Evolutionary conservation across 371 early-diverging fungal genomes (phyloP), one percentile per base, ranked within the genome.

Genomic region (Mortierella sp.): DNA sequence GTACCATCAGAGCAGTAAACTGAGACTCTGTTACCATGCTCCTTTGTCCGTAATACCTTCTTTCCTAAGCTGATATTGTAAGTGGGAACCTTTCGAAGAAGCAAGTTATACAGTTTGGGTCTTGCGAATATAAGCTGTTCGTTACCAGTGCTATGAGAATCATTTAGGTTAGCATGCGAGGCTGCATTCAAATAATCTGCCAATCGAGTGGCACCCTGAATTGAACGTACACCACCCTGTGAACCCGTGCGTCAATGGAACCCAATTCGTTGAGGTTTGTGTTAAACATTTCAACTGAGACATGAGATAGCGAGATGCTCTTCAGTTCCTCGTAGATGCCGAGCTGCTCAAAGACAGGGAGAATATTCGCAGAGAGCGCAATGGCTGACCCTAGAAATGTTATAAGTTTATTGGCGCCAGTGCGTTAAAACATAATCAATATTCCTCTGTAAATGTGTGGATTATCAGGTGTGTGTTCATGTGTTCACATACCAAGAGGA

Each of bases 1-100:
- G 65, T 39, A 11, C 24, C 32, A 20, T 75, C 75, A 20, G 60
- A 30, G 43, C 75, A 75, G 8, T 43, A 37, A 32, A 75, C 40
- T 11, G 45, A 3, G 24, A 75, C 75, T 1, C 39, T 43, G 10
- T 61, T 22, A 2, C 63, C 52, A 1, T 63, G 28, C 18, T 74
- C 59, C 3, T 22, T n/a, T 0, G 59, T 43, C 0, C 51, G 37
- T 16, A 73, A 43, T 4, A 73, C 37, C 28, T 55, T 55, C 28
- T 73, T 73, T 45, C 49, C 32, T 3, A 57, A 5, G 5, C 4
- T 49, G 73, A 73, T 67, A 32, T 49, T 55, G 0, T 67, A n/a
- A 0, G 26, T 5, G 0, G 73, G 68, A 10, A 73, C 26, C 3
- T 22, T 40, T 5, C 20, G 22, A 6, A 26, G 58, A 3, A 73